A percentile compares a stretch with the other conserved stretches of the same genome.
Conservation (phyloP, 225 moss, liverwort and hornwort species). For the Thuidium tamariscinum region DNA sequence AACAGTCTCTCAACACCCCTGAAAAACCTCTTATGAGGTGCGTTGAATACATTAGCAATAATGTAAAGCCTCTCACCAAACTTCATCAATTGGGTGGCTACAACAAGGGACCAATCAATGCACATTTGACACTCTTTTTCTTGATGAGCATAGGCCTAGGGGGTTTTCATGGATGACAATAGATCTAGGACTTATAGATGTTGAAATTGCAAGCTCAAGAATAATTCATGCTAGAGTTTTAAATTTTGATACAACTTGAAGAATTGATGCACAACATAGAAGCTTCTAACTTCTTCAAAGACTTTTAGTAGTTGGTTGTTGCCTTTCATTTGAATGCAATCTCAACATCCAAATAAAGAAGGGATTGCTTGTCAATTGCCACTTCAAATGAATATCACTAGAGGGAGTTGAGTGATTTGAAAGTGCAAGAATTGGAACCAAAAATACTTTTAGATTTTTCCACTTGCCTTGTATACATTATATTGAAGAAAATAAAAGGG, state of each 20-base stretch:
- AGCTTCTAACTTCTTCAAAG: accelerated
- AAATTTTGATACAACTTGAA: neutral
- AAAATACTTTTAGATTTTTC: neutral
- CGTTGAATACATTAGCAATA: neutral
- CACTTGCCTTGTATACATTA: neutral
- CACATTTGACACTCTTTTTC: neutral
- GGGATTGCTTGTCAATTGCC: accelerated
- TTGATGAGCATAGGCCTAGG: accelerated
- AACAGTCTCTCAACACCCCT: no score
- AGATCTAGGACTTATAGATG: accelerated
- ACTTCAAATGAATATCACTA: accelerated
- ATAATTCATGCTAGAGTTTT: neutral
- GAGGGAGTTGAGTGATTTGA: neutral
- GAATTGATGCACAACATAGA: neutral
- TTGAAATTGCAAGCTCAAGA: neutral
- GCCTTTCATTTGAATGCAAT: neutral
- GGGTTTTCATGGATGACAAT: accelerated
- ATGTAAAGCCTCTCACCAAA: neutral
- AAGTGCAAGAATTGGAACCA: no score
- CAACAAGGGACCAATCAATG: accelerated
- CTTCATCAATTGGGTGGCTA: neutral
- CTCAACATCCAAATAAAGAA: neutral
- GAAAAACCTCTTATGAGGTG: no score
- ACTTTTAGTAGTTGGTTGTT: neutral
- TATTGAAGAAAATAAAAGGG: accelerated